Evolutionary conservation across 768 basidiomycete genomes (phyloP), one percentile per base, ranked within the genome.

Genomic region (Fomitopsis serialis): DNA sequence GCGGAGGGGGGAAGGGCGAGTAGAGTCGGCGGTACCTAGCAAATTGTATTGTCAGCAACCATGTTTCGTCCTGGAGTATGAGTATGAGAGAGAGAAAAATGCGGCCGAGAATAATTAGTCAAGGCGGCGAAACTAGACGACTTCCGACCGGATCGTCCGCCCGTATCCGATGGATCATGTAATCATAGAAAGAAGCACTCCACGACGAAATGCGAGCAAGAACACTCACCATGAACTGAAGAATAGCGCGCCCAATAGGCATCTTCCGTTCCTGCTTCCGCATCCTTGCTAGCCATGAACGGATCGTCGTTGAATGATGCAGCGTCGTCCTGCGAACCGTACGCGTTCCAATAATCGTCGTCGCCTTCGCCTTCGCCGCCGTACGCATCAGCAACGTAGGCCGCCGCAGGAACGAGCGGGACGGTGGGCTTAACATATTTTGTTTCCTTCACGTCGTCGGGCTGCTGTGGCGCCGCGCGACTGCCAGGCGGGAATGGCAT

Each of bases 231-330:
- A 67, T 89, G 86, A 7, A 89, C 76, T 19, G 74, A 72, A 27
- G 84, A 72, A 65, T 89, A 89, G 56, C 77, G 84, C 23, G 85
- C 85, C 87, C 87, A 89, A 59, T 89, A 89, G 6, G 84, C 84
- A 54, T 88, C 87, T 55, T 80, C 78, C 34, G 64, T 65, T 1
- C 61, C 58, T 23, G 61, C 62, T 24, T 58, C 54, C 45, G 51
- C 57, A 36, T 66, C 66, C 34, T 67, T 70, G 42, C 50, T 58
- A 21, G 60, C 45, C 23, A 40, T 32, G 11, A 65, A 66, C 45
- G 55, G 55, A 51, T 68, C 58, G 47, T 32, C 44, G 42, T 32
- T 49, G 42, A 55, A 58, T 25, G 51, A 60, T 23, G 52, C 49
- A 43, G 56, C 52, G 50, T 70, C 73, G 44, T 71, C 72, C 10